A percentile compares a stretch with the other conserved stretches of the same genome.
phyloP scores from a whole-genome alignment of 148 eudicot species.

The Amaranthus hypochondriacus region DNA sequence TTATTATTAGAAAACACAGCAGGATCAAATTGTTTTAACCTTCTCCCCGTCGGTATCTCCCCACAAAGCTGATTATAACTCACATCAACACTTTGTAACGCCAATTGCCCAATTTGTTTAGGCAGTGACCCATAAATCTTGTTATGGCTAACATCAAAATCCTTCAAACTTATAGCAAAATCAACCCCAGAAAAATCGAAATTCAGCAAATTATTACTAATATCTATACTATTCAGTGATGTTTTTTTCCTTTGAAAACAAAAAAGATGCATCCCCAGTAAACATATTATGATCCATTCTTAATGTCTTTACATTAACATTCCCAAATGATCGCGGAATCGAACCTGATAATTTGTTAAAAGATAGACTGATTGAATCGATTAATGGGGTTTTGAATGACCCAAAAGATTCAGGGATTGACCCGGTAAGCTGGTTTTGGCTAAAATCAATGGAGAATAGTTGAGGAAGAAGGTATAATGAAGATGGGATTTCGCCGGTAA shows the following conservation, averaged over 20 bases:
- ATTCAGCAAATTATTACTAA: constrained; percentile 31
- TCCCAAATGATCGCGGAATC: constrained; percentile 32
- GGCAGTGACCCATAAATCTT: constrained; percentile 44
- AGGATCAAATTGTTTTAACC: constrained; percentile 10
- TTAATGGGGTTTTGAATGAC: constrained; percentile 6
- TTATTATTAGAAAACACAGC: constrained; percentile 33
- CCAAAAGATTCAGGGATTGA: constrained; percentile 38
- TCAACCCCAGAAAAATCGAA: constrained; percentile 36
- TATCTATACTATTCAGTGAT: neutral
- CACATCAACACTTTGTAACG: constrained; percentile 38
- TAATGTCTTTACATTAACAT: constrained; percentile 6
- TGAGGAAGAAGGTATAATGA: neutral
- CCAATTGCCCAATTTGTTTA: constrained; percentile 7
- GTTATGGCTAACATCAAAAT: constrained; percentile 41
- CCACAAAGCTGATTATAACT: constrained; percentile 50
- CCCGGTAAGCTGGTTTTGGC: constrained; percentile 38
- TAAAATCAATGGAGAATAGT: constrained; percentile 1
- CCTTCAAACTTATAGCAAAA: constrained; percentile 18
- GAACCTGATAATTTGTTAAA: constrained; percentile 29
- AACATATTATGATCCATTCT: constrained; percentile 25
- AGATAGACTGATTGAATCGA: neutral
- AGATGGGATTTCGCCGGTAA: neutral
- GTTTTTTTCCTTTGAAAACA: constrained; percentile 9
- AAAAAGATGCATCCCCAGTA: constrained; percentile 1
- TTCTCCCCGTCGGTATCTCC: constrained; percentile 40